Conservation (phyloP, 768 basidiomycete genomes). For the Galerina marginata region DNA sequence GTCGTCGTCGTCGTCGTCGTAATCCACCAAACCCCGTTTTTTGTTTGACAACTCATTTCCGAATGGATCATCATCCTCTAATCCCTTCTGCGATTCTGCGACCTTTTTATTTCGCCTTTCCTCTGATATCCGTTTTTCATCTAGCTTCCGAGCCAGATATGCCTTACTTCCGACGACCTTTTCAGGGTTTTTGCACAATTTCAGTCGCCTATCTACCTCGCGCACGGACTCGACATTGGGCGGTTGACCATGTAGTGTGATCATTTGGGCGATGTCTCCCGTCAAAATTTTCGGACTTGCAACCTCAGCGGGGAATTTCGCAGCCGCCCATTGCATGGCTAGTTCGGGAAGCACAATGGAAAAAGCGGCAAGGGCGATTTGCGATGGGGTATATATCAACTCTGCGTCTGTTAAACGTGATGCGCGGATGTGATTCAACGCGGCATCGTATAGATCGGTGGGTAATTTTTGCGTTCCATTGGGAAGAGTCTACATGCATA, state of each 20-base stretch:
- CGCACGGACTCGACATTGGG: conserved; percentile 87
- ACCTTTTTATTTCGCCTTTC: conserved; percentile 73
- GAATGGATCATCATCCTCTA: conserved; percentile 72
- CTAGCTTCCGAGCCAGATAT: conserved; percentile 73
- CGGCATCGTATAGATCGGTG: conserved; percentile 65
- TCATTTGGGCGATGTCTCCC: conserved; percentile 60
- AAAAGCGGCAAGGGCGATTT: conserved; percentile 86
- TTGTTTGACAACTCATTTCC: conserved; percentile 55
- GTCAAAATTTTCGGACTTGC: conserved; percentile 36
- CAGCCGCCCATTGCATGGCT: conserved; percentile 62
- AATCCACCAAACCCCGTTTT: conserved; percentile 59
- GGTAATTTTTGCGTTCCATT: conserved; percentile 53
- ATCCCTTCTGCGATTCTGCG: conserved; percentile 46
- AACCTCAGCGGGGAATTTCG: conserved; percentile 32
- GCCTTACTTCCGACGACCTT: conserved; percentile 91
- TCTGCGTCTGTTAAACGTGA: conserved; percentile 92
- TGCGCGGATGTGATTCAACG: conserved; percentile 69
- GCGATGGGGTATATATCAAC: conserved; percentile 90
- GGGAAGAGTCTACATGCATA: conserved; percentile 50
- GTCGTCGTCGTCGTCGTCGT: conserved; percentile 47
- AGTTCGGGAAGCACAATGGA: conserved; percentile 67
- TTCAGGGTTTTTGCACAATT: conserved; percentile 93
- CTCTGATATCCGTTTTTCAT: conserved; percentile 71
- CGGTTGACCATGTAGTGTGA: conserved; percentile 57
- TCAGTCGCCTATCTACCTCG: conserved; percentile 86